A percentile compares a stretch with the other conserved stretches of the same genome.
These are phyloP conservation scores for Graphilbum ipis-grandicollis DNA, from an alignment of 2,329 filamentous ascomycete species.

Conservation along the genomic window DNA sequence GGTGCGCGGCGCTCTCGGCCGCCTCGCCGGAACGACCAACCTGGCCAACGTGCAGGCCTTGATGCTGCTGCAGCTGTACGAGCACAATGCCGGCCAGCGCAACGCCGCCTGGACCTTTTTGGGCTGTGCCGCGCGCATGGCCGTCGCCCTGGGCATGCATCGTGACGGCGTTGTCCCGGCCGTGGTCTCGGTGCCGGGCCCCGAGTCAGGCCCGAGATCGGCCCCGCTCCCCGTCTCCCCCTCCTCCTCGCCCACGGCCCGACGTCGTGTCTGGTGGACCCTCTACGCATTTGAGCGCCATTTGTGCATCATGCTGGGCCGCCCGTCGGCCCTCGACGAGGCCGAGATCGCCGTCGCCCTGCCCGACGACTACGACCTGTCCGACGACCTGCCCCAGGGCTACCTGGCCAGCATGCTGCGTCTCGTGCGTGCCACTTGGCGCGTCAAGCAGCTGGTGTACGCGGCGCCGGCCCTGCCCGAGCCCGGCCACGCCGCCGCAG, in stretches of 20 bases:
- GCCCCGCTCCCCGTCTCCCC: background rate
- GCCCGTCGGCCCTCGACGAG: slow-evolving; percentile 23
- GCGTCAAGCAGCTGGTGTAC: slow-evolving; percentile 7
- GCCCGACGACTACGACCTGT: slow-evolving; percentile 13
- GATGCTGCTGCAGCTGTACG: slow-evolving; percentile 22
- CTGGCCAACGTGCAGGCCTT: slow-evolving; percentile 22
- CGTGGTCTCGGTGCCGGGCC: background rate
- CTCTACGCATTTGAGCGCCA: slow-evolving; percentile 18
- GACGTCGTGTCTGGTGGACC: slow-evolving; percentile 17
- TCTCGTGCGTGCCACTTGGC: slow-evolving; percentile 7
- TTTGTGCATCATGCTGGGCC: slow-evolving; percentile 20
- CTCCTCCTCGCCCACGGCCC: slow-evolving; percentile 4
- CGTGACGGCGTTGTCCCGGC: slow-evolving; percentile 10
- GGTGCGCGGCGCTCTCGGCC: slow-evolving; percentile 6
- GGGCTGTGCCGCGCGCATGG: slow-evolving; percentile 23
- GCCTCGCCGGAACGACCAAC: slow-evolving; percentile 12
- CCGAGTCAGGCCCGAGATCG: too few relatives aligned
- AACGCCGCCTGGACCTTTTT: slow-evolving; percentile 24
- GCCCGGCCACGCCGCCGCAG: background rate
- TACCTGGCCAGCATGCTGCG: slow-evolving; percentile 2
- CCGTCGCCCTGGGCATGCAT: slow-evolving; percentile 24
- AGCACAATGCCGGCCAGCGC: slow-evolving; percentile 26
- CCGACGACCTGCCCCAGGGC: slow-evolving; percentile 4
- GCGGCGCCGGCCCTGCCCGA: slow-evolving; percentile 1
- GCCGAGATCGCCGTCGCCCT: slow-evolving; percentile 15